These are phyloP conservation scores for Aphanoascus verrucosus DNA, from an alignment of 2,329 filamentous ascomycete genomes.

Conservation along the genomic window DNA sequence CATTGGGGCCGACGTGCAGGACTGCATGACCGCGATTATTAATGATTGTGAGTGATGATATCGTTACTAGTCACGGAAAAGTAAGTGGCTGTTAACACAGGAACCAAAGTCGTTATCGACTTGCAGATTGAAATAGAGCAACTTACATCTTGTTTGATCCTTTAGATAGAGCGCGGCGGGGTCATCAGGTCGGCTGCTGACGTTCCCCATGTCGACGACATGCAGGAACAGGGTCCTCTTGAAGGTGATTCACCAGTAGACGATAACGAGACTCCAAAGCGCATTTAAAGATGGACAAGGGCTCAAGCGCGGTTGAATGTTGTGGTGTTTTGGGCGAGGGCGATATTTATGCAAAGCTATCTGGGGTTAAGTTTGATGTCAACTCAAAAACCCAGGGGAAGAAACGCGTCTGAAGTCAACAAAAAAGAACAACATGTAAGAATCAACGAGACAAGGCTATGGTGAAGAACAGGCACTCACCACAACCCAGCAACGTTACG, in stretches of 20 bases:
- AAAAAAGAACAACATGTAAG: no score
- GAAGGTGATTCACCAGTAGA: neutral
- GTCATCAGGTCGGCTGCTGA: conserved; percentile 80
- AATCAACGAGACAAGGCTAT: no score
- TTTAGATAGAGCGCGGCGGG: conserved; percentile 65
- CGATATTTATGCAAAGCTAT: neutral
- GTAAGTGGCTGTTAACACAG: neutral
- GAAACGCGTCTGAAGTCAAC: neutral
- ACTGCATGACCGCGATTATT: conserved; percentile 69
- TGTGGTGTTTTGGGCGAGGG: neutral
- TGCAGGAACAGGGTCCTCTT: neutral
- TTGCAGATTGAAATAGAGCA: conserved; percentile 13
- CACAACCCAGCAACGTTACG: no score
- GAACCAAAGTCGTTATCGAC: conserved; percentile 1
- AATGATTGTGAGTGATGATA: conserved; percentile 71
- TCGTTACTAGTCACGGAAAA: conserved; percentile 55
- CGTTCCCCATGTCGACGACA: conserved; percentile 66
- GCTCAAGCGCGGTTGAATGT: neutral
- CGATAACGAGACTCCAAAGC: neutral
- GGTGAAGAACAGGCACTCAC: no score
- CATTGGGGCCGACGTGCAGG: conserved; percentile 70
- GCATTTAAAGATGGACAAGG: neutral
- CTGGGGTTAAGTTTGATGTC: neutral
- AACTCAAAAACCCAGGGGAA: neutral
- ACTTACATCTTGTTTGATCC: conserved; percentile 83